Conservation (phyloP, 1,284 basidiomycete genomes). For the Stygiomarasmius scandens region DNA sequence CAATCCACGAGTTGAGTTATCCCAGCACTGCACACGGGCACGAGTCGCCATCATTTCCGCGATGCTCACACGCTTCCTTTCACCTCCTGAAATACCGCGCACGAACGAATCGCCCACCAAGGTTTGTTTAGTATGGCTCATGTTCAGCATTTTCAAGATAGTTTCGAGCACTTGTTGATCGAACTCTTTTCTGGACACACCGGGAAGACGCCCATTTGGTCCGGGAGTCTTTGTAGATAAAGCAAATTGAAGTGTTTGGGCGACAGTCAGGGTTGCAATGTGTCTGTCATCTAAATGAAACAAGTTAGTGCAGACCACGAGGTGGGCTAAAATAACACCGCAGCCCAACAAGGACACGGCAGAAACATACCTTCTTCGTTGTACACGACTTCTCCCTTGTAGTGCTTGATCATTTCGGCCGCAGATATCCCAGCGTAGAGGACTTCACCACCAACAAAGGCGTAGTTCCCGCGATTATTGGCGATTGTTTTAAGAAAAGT, state of each 20-base stretch:
- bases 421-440: conserved; percentile 75
- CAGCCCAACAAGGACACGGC: background rate
- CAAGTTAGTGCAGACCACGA: too few species aligned
- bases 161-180: conserved; percentile 58
- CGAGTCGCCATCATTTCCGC: conserved; percentile 84
- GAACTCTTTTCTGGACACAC: conserved; percentile 63
- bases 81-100: conserved; percentile 86
- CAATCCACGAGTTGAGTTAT: conserved; percentile 69
- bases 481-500: conserved; percentile 81
- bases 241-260: conserved; percentile 70
- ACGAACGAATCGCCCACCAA: conserved; percentile 86
- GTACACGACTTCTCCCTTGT: conserved; percentile 86
- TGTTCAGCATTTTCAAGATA: conserved; percentile 79
- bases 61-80: conserved; percentile 86
- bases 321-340: too few species aligned
- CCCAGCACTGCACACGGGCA: conserved; percentile 80
- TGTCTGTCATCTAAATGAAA: conserved; percentile 66
- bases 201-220: conserved; percentile 70
- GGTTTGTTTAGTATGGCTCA: conserved; percentile 75
- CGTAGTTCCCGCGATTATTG: conserved; percentile 68
- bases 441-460: conserved; percentile 64
- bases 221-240: conserved; percentile 72
- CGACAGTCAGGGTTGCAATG: conserved; percentile 77
- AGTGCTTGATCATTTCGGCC: conserved; percentile 63
- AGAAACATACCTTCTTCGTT: conserved; percentile 66